Percentiles rank a stretch among this genome's conserved stretches.
Evolutionary conservation across 192 early-diverging fungal species (phyloP).

Genomic region (Phlyctochytrium arcticum): DNA sequence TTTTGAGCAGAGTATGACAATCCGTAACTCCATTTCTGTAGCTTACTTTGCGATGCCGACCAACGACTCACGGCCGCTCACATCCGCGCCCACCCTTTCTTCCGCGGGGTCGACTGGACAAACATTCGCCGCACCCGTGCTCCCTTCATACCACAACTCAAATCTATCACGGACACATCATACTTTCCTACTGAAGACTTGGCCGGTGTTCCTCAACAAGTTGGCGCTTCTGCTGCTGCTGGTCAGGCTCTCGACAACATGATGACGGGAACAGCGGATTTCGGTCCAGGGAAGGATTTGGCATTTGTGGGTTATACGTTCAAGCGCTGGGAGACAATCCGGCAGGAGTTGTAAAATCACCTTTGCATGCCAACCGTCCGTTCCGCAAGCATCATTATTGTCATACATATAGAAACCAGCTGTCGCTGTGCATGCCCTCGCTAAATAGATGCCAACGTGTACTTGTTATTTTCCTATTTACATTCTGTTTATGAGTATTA

Average conservation of each 20-base stretch:
- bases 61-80: constrained; percentile 80
- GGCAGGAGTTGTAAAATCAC: constrained; percentile 52
- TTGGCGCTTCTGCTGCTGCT: constrained; percentile 32
- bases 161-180: constrained; percentile 93
- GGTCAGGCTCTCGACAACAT: constrained; percentile 78
- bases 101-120: constrained; percentile 89
- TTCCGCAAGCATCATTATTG: too few relatives aligned
- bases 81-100: constrained; percentile 92
- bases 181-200: constrained; percentile 97
- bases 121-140: constrained; percentile 77
- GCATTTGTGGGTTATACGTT: constrained; percentile 99
- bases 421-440: too few relatives aligned
- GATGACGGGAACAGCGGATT: constrained; percentile 32
- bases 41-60: constrained; percentile 83
- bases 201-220: constrained; percentile 39
- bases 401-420: too few relatives aligned
- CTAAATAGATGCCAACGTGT: too few relatives aligned
- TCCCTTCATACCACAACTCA: constrained; percentile 88
- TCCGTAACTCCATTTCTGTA: too few relatives aligned
- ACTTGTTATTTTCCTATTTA: too few relatives aligned
- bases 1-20: not conserved
- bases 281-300: constrained; percentile 77
- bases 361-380: too few relatives aligned
- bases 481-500: too few relatives aligned
- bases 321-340: constrained; percentile 72